phyloP scores from a whole-genome alignment of 2,329 filamentous ascomycete species.

The Fusarium sp. region DNA sequence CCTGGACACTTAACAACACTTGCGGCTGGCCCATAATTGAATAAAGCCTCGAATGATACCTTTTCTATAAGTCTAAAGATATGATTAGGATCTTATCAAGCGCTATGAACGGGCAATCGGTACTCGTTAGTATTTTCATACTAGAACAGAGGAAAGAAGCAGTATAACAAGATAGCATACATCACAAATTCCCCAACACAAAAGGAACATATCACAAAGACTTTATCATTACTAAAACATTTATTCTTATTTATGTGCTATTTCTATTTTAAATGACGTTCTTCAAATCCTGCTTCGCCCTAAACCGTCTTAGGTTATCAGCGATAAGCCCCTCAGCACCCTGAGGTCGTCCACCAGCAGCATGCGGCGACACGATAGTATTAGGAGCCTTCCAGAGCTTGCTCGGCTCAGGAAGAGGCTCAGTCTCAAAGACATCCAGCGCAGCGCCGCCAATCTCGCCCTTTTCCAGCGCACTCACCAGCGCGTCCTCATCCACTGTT shows the following conservation, averaged over 20 bases:
- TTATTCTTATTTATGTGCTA: not conserved
- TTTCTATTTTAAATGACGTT: constrained; percentile 57
- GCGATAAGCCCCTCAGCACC: constrained; percentile 70
- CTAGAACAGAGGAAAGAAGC: too few species aligned
- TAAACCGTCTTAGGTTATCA: constrained; percentile 70
- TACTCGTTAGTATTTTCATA: too few species aligned
- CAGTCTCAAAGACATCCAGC: constrained; percentile 62
- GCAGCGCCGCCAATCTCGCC: constrained; percentile 62
- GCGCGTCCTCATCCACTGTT: constrained; percentile 62
- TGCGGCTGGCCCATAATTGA: too few species aligned
- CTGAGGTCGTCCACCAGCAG: constrained; percentile 71
- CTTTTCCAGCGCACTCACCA: constrained; percentile 59
- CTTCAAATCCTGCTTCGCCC: constrained; percentile 69
- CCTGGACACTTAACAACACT: too few species aligned
- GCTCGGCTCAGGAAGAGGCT: constrained; percentile 59
- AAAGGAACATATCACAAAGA: too few species aligned
- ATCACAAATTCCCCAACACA: too few species aligned
- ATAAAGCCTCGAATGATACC: too few species aligned
- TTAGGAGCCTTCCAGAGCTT: constrained; percentile 66
- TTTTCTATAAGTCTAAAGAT: too few species aligned
- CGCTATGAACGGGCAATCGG: too few species aligned
- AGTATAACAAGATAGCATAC: too few species aligned
- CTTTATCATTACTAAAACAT: too few species aligned
- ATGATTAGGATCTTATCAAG: too few species aligned
- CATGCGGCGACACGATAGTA: constrained; percentile 67